These are phyloP conservation scores for Craterostigma plantagineum DNA, from an alignment of 257 asterid species.

Conservation along the genomic window DNA sequence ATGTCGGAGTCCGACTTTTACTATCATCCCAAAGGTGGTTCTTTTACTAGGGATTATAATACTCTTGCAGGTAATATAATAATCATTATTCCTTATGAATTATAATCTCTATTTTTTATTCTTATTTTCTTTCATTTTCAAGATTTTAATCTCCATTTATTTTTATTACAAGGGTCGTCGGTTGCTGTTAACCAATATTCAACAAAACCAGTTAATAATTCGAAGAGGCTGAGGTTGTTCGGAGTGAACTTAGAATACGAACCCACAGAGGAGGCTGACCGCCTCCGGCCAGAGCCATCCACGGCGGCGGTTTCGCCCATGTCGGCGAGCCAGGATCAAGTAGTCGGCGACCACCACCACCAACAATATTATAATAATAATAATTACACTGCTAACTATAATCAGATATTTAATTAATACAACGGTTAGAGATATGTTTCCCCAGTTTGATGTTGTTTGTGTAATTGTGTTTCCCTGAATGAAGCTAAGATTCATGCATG, in stretches of 20 bases:
- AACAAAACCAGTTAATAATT: conserved; percentile 7
- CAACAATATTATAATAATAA: conserved; percentile 14
- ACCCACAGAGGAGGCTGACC: conserved; percentile 12
- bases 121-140: too few species aligned
- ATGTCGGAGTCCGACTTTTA: conserved; percentile 21
- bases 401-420: not conserved
- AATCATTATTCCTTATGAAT: too few species aligned
- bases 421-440: not conserved
- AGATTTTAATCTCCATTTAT: too few species aligned
- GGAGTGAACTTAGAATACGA: conserved; percentile 74
- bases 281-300: conserved; percentile 15
- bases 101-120: too few species aligned
- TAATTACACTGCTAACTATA: conserved; percentile 12
- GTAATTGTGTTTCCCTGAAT: too few species aligned
- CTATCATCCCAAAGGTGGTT: conserved; percentile 10
- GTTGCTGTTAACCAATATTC: not conserved
- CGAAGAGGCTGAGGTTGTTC: conserved; percentile 60
- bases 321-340: conserved; percentile 14
- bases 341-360: too few species aligned
- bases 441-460: too few species aligned
- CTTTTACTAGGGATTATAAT: not conserved
- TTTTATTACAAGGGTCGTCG: too few species aligned
- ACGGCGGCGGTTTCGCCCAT: conserved; percentile 20
- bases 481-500: too few species aligned
- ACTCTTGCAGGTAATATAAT: not conserved